phyloP scores from a whole-genome alignment of 2,329 filamentous ascomycete species.

The Neonectria sp. region DNA sequence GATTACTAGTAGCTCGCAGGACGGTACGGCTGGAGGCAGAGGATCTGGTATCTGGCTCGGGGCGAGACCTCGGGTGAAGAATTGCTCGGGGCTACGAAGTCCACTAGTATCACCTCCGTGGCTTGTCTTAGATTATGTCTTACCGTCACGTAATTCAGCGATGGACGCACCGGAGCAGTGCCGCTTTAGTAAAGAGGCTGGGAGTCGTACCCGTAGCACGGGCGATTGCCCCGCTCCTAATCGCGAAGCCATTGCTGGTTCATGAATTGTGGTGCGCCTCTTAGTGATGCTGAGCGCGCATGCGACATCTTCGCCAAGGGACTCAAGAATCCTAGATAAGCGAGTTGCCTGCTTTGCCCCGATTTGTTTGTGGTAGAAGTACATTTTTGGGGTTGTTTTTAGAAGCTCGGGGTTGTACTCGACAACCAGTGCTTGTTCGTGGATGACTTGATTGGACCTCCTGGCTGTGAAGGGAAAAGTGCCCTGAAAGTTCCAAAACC shows the following conservation, averaged over 20 bases:
- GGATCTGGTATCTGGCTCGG: not conserved
- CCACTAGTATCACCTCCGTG: slow-evolving; percentile 7
- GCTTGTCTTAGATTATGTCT: slow-evolving; percentile 25
- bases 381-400: not conserved
- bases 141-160: slow-evolving; percentile 20
- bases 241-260: not conserved
- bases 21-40: not conserved
- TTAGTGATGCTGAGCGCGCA: not conserved
- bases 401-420: not conserved
- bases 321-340: not conserved
- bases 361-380: no score
- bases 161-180: slow-evolving; percentile 11
- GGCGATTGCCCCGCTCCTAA: slow-evolving; percentile 2
- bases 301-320: slow-evolving; percentile 14
- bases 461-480: no score
- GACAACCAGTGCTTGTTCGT: not conserved
- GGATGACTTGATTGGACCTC: slow-evolving; percentile 11
- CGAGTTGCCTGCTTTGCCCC: not conserved
- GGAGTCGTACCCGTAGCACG: slow-evolving; percentile 7
- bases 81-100: slow-evolving; percentile 2
- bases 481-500: slow-evolving; percentile 26
- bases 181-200: slow-evolving; percentile 20
- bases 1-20: no score
- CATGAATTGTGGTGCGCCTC: not conserved
- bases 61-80: slow-evolving; percentile 2